phyloP scores from a whole-genome alignment of 1,139 yeast genomes.

The Lodderomyces parapsilosis region DNA sequence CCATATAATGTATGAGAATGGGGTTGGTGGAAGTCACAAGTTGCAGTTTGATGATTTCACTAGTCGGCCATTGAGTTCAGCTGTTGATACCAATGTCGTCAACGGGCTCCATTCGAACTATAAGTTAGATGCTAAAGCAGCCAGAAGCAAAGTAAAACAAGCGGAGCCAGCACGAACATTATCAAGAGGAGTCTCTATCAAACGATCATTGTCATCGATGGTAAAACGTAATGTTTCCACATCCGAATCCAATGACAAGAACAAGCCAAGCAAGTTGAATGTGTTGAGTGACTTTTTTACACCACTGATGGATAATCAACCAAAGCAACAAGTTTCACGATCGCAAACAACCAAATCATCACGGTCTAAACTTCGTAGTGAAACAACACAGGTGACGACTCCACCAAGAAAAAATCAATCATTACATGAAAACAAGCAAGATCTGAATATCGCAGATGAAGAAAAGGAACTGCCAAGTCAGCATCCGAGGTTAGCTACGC shows the following conservation, averaged over 20 bases:
- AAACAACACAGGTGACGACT: background rate
- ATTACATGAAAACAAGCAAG: slow-evolving; percentile 6
- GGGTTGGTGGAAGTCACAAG: background rate
- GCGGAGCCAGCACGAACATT: background rate
- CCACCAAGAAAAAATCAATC: slow-evolving; percentile 11
- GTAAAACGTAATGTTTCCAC: slow-evolving; percentile 12
- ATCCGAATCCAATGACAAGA: slow-evolving; percentile 4
- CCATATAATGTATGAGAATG: background rate
- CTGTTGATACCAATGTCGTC: background rate
- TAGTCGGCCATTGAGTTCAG: slow-evolving; percentile 11
- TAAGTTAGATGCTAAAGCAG: background rate
- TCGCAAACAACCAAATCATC: background rate
- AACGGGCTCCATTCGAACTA: background rate
- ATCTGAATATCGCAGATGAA: background rate
- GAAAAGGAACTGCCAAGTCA: slow-evolving; percentile 1
- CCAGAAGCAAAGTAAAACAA: background rate
- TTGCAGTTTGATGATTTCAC: slow-evolving; percentile 11
- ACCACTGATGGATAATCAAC: background rate
- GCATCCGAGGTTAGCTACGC: background rate
- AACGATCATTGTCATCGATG: slow-evolving; percentile 11
- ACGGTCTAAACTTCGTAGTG: background rate
- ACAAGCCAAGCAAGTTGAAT: background rate
- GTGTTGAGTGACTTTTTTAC: background rate
- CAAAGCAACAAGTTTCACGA: background rate
- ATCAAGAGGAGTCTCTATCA: slow-evolving; percentile 8